Conservation (phyloP, 169 alveolate species). For the Toxoplasma gondii region DNA sequence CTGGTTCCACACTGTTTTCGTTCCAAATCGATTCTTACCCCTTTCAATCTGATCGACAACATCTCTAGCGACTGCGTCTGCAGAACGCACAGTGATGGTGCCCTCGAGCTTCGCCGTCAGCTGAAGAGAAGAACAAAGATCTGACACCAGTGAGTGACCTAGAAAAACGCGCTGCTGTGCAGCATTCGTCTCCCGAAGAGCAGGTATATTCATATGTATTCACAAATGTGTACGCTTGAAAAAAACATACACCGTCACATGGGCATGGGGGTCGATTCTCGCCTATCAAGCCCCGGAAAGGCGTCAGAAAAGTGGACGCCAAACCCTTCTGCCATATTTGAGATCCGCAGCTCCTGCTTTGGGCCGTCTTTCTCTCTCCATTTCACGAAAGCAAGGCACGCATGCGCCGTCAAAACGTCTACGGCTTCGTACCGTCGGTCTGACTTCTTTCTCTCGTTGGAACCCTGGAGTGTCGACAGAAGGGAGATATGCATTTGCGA, state of each 20-base stretch:
- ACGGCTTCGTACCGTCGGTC: constrained; percentile 54
- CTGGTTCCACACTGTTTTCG: no score
- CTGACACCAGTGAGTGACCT: no score
- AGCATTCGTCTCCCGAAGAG: neutral
- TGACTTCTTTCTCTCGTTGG: constrained; percentile 54
- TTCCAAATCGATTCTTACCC: constrained; percentile 26
- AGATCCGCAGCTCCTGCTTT: neutral
- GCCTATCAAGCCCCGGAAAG: no score
- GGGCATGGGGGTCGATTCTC: no score
- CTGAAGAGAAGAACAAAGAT: neutral
- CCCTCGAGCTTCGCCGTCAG: constrained; percentile 58
- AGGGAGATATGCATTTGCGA: constrained; percentile 65
- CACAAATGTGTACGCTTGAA: no score
- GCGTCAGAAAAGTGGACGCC: no score
- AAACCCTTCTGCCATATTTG: neutral
- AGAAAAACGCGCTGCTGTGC: neutral
- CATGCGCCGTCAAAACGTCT: neutral
- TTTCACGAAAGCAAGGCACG: neutral
- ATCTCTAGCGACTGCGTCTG: constrained; percentile 47
- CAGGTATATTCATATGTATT: neutral
- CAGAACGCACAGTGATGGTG: constrained; percentile 15
- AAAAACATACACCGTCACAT: no score
- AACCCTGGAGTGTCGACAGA: constrained; percentile 69
- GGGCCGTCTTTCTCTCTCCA: neutral
- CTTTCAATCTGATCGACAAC: constrained; percentile 45